Evolutionary conservation across 2,329 filamentous ascomycete species (phyloP), one percentile per base, ranked within the genome.

Genomic region (Pestalotiopsis sp.): DNA sequence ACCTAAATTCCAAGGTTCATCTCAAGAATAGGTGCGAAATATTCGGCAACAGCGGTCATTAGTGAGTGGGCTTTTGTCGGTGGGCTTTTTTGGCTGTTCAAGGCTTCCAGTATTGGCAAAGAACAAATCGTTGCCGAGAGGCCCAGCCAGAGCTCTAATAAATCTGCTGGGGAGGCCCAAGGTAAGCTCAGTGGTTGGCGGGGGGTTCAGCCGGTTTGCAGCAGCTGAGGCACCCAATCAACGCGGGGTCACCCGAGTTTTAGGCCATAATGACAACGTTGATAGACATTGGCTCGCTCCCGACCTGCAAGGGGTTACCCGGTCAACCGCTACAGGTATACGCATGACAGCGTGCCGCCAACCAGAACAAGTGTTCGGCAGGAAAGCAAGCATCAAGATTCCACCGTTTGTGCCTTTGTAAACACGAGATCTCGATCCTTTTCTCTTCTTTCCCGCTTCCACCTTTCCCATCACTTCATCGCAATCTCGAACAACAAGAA

Each of bases 351-450:
- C 31, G 5, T 17, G 36, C 59, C 59, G 31, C 59, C 59, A 61
- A 61, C 59, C 59, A 61, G 59, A 61, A 61, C 59, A 61, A 14
- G 14, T 14, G 27, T 13, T 61, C 5, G 27, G 59, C 25, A 36
- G 59, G 59, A 61, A 61, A 61, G 59, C 59, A 61, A 61, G 59
- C 59, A 52, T 52, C 45, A 17, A 61, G 14, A 59, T 27, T 61
- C 59, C 59, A 61, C 59, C 23, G 36, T n/a, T 61, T 36, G 25
- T 36, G 59, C 27, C 59, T 36, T 61, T 27, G 59, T 61, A 61
- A 61, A 61, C 57, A 59, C 23, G 13, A 23, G 27, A 36, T 27
- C 59, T 27, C 59, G 25, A 61, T 61, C 31, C 17, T 20, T 39
- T 61, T 61, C 31, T 27, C 59, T 36, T 39, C 13, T 20, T 36